phyloP scores from a whole-genome alignment of 2,329 filamentous ascomycete genomes.

The Myriosclerotinia scirpicola region DNA sequence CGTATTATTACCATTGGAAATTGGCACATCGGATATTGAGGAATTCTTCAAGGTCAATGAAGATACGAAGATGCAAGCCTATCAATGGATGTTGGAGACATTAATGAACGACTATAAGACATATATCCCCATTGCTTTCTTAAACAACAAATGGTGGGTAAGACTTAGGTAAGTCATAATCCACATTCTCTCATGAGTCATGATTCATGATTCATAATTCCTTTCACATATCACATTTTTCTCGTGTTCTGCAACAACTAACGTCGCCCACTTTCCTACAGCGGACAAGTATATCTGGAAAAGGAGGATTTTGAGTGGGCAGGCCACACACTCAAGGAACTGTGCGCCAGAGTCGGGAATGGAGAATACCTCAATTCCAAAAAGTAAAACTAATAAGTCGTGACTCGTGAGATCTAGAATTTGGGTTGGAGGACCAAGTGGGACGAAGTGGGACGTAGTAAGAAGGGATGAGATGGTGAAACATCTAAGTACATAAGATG shows the following conservation, averaged over 20 bases:
- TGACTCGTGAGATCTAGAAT: background rate
- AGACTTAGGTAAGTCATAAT: constrained; percentile 48
- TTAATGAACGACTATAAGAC: constrained; percentile 65
- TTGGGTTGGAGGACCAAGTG: background rate
- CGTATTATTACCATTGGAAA: constrained; percentile 65
- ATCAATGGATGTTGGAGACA: constrained; percentile 57
- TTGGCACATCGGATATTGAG: constrained; percentile 35
- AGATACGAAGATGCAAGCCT: constrained; percentile 46
- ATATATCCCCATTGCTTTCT: constrained; percentile 64
- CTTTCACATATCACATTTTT: background rate
- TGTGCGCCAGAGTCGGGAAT: constrained; percentile 53
- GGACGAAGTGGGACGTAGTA: background rate
- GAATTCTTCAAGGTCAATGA: constrained; percentile 32
- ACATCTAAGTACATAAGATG: background rate
- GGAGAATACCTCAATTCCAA: constrained; percentile 38
- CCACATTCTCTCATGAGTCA: background rate
- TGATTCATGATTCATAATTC: background rate
- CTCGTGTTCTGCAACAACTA: constrained; percentile 11
- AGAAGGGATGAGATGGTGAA: constrained; percentile 6
- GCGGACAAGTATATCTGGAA: constrained; percentile 83
- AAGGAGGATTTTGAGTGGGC: constrained; percentile 74
- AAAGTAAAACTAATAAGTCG: background rate
- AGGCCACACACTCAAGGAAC: constrained; percentile 45
- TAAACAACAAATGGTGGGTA: constrained; percentile 65
- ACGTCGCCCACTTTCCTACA: constrained; percentile 41